Conservation (phyloP, 1,284 basidiomycete genomes). For the Marasmius sp. region DNA sequence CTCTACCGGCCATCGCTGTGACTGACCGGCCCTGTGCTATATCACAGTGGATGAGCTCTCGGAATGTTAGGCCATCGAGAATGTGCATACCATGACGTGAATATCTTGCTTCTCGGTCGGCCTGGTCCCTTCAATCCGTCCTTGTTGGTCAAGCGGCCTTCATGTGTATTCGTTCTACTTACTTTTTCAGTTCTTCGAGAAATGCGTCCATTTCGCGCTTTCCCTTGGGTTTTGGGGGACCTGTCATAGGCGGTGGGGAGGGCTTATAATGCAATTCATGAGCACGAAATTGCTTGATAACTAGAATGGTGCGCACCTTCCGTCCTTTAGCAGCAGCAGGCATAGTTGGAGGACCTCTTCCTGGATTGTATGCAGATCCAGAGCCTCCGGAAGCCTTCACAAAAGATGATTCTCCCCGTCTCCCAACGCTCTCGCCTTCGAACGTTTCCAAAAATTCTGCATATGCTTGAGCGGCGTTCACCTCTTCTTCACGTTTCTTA, state of each 20-base stretch:
- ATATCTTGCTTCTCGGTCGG: conserved; percentile 81
- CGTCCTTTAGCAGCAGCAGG: not conserved
- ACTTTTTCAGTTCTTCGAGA: conserved; percentile 92
- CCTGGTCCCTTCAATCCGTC: conserved; percentile 74
- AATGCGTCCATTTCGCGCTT: conserved; percentile 94
- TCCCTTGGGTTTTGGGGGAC: conserved; percentile 71
- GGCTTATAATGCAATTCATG: conserved; percentile 32
- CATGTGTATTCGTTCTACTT: conserved; percentile 4
- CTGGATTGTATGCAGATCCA: conserved; percentile 48
- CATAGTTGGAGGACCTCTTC: conserved; percentile 4
- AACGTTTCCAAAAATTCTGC: conserved; percentile 88
- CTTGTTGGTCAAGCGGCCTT: conserved; percentile 6
- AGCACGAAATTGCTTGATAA: not conserved
- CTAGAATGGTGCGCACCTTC: conserved; percentile 20
- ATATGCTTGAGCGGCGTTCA: conserved; percentile 75
- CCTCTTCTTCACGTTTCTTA: conserved; percentile 82
- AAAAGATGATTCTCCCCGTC: conserved; percentile 62
- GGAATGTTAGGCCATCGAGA: not conserved
- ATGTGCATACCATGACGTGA: conserved; percentile 63
- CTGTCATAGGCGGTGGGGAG: conserved; percentile 48
- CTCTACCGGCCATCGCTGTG: conserved; percentile 80
- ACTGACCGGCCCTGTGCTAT: conserved; percentile 66
- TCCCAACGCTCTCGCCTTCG: conserved; percentile 64
- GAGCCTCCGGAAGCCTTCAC: conserved; percentile 69
- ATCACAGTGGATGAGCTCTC: conserved; percentile 8